These are phyloP conservation scores for Acephala macrosclerotiorum DNA, from an alignment of 2,329 filamentous ascomycete species.

Conservation along the genomic window DNA sequence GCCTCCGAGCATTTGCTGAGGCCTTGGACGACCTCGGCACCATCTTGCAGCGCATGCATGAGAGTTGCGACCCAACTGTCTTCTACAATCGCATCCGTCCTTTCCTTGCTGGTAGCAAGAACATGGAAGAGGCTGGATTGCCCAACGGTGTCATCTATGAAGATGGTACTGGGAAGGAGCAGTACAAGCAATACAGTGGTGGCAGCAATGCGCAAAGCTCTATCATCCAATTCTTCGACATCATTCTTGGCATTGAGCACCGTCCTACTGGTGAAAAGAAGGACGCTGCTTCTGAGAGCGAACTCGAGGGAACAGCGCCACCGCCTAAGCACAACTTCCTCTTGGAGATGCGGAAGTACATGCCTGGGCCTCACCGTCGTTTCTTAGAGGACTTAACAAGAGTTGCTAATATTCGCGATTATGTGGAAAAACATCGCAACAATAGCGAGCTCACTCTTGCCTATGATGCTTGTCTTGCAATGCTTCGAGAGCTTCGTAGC, in stretches of 20 bases:
- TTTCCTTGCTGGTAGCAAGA: constrained; percentile 94
- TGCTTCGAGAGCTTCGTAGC: constrained; percentile 69
- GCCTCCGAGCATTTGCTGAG: constrained; percentile 84
- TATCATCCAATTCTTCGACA: constrained; percentile 96
- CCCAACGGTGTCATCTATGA: constrained; percentile 90
- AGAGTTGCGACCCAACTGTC: constrained; percentile 90
- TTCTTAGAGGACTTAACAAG: constrained; percentile 83
- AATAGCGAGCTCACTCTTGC: constrained; percentile 77
- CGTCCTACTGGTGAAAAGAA: constrained; percentile 82
- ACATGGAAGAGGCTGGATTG: constrained; percentile 93
- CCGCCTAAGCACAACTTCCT: constrained; percentile 85
- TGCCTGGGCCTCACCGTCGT: constrained; percentile 90
- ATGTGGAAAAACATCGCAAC: constrained; percentile 68
- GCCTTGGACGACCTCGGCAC: constrained; percentile 83
- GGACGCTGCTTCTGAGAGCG: constrained; percentile 54
- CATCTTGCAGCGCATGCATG: constrained; percentile 88
- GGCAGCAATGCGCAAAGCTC: constrained; percentile 98
- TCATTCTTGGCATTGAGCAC: constrained; percentile 88
- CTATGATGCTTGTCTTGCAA: constrained; percentile 88
- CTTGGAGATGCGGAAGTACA: constrained; percentile 95
- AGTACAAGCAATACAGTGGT: constrained; percentile 86
- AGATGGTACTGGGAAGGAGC: constrained; percentile 69
- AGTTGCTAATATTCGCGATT: constrained; percentile 88
- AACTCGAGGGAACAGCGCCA: constrained; percentile 52
- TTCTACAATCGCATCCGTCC: constrained; percentile 98